Evolutionary conservation across 345 rosid genomes (phyloP).

Genomic region (Populus deltoides): DNA sequence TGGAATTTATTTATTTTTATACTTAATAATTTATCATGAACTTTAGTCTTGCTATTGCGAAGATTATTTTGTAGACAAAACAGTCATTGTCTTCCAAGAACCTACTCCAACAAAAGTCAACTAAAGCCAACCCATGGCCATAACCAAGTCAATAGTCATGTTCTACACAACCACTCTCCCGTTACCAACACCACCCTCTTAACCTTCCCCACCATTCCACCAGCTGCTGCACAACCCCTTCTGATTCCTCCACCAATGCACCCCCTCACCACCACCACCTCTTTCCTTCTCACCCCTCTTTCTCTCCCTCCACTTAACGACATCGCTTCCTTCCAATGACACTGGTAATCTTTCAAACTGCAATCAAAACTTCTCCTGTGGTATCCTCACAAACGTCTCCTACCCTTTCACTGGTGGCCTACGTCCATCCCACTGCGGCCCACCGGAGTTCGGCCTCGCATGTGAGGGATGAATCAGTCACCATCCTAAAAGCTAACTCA

Average conservation of each 20-base stretch:
- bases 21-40: too few species aligned
- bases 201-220: background rate
- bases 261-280: background rate
- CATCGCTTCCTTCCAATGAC: background rate
- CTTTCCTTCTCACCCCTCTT: background rate
- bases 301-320: background rate
- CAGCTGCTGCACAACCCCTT: too few species aligned
- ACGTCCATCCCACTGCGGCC: conserved; percentile 47
- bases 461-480: conserved; percentile 13
- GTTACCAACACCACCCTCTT: background rate
- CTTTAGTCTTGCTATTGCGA: too few species aligned
- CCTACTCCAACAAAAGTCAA: background rate
- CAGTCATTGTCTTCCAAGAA: too few species aligned
- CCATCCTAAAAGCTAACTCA: conserved; percentile 14
- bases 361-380: conserved; percentile 31
- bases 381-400: conserved; percentile 25
- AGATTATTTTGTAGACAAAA: too few species aligned
- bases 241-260: background rate
- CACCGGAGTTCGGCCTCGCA: conserved; percentile 35
- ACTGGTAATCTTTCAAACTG: conserved; percentile 1
- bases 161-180: background rate
- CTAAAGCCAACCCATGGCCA: background rate
- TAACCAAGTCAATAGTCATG: background rate
- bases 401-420: conserved; percentile 49
- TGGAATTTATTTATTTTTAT: too few species aligned